phyloP scores from a whole-genome alignment of 129 eudicot genomes.

The Chrysanthemum makinoi region DNA sequence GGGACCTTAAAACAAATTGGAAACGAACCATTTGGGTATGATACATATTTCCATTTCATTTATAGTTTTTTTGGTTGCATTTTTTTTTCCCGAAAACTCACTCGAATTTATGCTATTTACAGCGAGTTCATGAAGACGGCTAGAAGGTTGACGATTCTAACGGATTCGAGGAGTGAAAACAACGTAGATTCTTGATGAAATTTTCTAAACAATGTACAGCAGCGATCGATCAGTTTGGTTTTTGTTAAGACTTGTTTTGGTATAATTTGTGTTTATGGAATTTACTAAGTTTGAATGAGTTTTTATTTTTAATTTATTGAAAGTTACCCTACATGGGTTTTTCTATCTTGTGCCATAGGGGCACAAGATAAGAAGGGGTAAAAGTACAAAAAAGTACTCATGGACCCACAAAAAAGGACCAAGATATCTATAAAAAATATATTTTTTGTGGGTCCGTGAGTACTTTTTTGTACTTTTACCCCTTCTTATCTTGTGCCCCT shows the following conservation, averaged over 20 bases:
- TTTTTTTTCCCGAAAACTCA: neutral
- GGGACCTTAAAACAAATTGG: conserved; percentile 65
- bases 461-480: too few relatives aligned
- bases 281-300: conserved; percentile 19
- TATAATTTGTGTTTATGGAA: conserved; percentile 13
- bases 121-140: conserved; percentile 64
- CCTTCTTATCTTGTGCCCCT: too few relatives aligned
- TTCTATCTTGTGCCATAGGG: too few relatives aligned
- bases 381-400: too few relatives aligned
- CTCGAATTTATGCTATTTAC: conserved; percentile 12
- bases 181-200: conserved; percentile 33
- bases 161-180: conserved; percentile 48
- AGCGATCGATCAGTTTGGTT: conserved; percentile 20
- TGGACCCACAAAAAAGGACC: too few relatives aligned
- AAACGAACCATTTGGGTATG: conserved; percentile 75
- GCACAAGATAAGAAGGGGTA: too few relatives aligned
- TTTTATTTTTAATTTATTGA: neutral
- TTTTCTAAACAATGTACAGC: conserved; percentile 40
- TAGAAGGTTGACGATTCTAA: conserved; percentile 57
- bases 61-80: neutral
- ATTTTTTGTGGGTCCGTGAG: too few relatives aligned
- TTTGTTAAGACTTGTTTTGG: conserved; percentile 24
- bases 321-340: neutral
- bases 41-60: neutral
- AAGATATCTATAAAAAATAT: too few relatives aligned